These are phyloP conservation scores for Dryadomyces quercivorus DNA, from an alignment of 2,329 filamentous ascomycete genomes.

Conservation along the genomic window DNA sequence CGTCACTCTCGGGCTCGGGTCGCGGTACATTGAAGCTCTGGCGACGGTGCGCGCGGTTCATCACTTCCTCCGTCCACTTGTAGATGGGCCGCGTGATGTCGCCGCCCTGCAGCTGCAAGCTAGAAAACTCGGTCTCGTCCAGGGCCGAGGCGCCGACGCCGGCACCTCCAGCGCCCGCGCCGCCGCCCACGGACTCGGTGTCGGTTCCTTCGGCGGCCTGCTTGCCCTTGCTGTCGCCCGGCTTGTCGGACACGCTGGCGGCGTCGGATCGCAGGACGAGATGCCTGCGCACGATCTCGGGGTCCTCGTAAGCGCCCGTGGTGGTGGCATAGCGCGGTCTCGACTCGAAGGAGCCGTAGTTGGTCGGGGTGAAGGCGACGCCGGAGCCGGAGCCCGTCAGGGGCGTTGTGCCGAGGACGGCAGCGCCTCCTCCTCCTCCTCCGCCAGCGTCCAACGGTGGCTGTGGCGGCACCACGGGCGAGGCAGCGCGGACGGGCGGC, in stretches of 20 bases:
- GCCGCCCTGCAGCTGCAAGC: constrained; percentile 81
- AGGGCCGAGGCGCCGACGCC: constrained; percentile 15
- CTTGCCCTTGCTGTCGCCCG: constrained; percentile 41
- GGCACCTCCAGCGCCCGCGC: not conserved
- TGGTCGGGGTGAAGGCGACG: constrained; percentile 47
- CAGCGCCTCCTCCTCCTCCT: not conserved
- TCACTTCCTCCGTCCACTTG: constrained; percentile 87
- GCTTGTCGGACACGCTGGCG: constrained; percentile 37
- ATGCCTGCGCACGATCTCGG: constrained; percentile 84
- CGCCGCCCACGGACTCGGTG: constrained; percentile 4
- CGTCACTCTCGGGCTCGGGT: constrained; percentile 67
- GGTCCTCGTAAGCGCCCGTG: constrained; percentile 64
- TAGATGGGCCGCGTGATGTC: constrained; percentile 94
- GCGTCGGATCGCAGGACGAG: constrained; percentile 56
- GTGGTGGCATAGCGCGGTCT: constrained; percentile 40
- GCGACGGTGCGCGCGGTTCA: constrained; percentile 59
- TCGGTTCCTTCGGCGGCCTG: constrained; percentile 24
- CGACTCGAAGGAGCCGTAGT: constrained; percentile 78
- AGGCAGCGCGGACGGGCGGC: constrained; percentile 45
- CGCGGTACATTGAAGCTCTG: constrained; percentile 75
- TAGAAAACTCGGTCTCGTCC: constrained; percentile 79
- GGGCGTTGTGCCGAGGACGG: not conserved
- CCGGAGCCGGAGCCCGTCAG: constrained; percentile 13
- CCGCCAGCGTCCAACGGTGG: not conserved
- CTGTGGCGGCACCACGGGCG: constrained; percentile 27